Evolutionary conservation across 768 basidiomycete species (phyloP).

Genomic region (Pisolithus sp.): DNA sequence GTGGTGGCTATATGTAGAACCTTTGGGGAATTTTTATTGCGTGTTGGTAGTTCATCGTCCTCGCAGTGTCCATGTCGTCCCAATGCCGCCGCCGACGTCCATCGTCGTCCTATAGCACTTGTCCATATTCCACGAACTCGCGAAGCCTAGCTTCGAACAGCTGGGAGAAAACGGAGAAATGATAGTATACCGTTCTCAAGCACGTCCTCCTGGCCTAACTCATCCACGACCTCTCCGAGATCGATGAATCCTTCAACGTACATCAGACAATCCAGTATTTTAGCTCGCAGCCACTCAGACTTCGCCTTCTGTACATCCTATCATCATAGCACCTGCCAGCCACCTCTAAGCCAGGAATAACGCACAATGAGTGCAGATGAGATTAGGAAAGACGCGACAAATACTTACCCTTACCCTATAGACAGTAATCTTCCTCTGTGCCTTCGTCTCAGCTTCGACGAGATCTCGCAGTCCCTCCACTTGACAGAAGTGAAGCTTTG

Average conservation of each 20-base stretch:
- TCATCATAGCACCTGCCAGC: background rate
- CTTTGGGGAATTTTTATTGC: too few relatives aligned
- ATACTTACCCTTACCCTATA: conserved; percentile 57
- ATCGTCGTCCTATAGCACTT: too few relatives aligned
- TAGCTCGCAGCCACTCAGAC: conserved; percentile 57
- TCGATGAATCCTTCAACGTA: conserved; percentile 86
- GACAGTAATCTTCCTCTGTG: conserved; percentile 69
- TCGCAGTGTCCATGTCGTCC: background rate
- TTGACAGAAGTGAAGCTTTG: conserved; percentile 58
- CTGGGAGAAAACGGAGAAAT: too few relatives aligned
- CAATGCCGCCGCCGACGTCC: background rate
- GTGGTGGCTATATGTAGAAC: too few relatives aligned
- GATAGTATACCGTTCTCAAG: conserved; percentile 54
- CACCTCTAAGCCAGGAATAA: background rate
- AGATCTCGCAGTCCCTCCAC: conserved; percentile 85
- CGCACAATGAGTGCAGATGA: background rate
- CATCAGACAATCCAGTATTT: conserved; percentile 69
- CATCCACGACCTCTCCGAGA: conserved; percentile 82
- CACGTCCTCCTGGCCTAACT: conserved; percentile 72
- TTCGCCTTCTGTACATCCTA: conserved; percentile 59
- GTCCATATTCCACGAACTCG: conserved; percentile 25
- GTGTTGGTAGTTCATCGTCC: too few relatives aligned
- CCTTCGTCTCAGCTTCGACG: conserved; percentile 83
- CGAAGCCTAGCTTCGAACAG: too few relatives aligned
- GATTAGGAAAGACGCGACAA: background rate